Percentiles rank a stretch among this genome's conserved stretches.
phyloP scores from a whole-genome alignment of 2,329 filamentous ascomycete species.

The Fusarium nematophilum region DNA sequence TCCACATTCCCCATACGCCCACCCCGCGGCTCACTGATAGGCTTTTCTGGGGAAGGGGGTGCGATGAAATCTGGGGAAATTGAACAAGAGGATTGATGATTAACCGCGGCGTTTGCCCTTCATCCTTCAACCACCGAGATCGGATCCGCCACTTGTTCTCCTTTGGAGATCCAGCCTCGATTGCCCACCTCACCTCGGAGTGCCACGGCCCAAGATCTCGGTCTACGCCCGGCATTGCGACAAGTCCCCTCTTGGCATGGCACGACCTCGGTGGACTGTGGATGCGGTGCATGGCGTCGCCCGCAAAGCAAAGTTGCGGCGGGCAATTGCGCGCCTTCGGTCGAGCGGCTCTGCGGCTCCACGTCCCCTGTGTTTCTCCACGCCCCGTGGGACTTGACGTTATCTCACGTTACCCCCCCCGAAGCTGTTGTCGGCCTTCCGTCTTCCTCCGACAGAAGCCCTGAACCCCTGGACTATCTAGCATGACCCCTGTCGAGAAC shows the following conservation, averaged over 20 bases:
- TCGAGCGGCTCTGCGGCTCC: constrained; percentile 39
- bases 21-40: constrained; percentile 23
- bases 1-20: constrained; percentile 23
- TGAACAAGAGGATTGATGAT: background rate
- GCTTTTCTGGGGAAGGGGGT: constrained; percentile 34
- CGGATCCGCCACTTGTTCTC: constrained; percentile 25
- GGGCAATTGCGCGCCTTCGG: constrained; percentile 38
- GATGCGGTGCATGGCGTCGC: background rate
- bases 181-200: constrained; percentile 15
- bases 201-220: constrained; percentile 19
- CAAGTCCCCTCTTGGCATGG: background rate
- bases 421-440: constrained; percentile 19
- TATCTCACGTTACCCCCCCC: constrained; percentile 28
- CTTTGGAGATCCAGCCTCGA: constrained; percentile 4
- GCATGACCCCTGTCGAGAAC: constrained; percentile 21
- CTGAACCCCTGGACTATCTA: constrained; percentile 9
- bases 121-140: constrained; percentile 17
- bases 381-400: constrained; percentile 23
- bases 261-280: too few relatives aligned
- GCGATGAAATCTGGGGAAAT: constrained; percentile 33
- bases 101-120: too few relatives aligned
- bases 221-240: constrained; percentile 20
- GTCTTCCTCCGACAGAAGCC: constrained; percentile 24
- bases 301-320: constrained; percentile 15
- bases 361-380: constrained; percentile 18